Evolutionary conservation across 768 basidiomycete species (phyloP), one percentile per base, ranked within the genome.

Genomic region (Lactarius indigo): DNA sequence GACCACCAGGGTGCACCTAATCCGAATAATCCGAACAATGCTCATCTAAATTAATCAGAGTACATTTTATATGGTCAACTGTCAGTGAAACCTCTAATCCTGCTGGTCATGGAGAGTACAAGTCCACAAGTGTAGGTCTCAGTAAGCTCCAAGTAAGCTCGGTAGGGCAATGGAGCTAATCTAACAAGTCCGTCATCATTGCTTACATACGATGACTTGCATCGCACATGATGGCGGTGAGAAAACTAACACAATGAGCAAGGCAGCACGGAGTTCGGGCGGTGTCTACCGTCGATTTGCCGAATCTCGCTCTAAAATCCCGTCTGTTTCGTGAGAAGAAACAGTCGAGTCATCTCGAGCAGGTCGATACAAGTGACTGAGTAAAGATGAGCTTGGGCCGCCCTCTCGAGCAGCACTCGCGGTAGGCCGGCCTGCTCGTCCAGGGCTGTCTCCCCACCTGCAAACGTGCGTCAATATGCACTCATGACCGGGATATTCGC

Each of bases 371-470:
- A 55, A 50, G 28, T 64, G 62, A 28, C 52, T 56, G 31, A 59
- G 66, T 47, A 59, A 55, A 59, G 66, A 59, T 56, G 42, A 56
- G 33, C 33, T 18, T n/a, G 50, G 8, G 26, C 7, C 30, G 7
- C 54, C 37, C n/a, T 55, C 57, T 54, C 57, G 50, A 26, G 23
- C 15, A 33, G 20, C 2, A 41, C 57, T 55, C 10, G 33, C 20
- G 23, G 33, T 15, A 56, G 44, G 23, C 39, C 54, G 62, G n/a
- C 39, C 57, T 35, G n/a, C 57, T 28, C 58, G 50, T 28, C 41
- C 57, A 17, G 20, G 20, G 52, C 30, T 47, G 20, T 59, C 52
- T 17, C 59, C 50, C 57, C 62, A 64, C 54, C 66, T 67, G 39
- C 13, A 30, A 10, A 52, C 1, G 5, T n/a, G 2, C 5, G 31